Evolutionary conservation across 257 asterid genomes (phyloP), one percentile per base, ranked within the genome.

Genomic region (Buddleja alternifolia): DNA sequence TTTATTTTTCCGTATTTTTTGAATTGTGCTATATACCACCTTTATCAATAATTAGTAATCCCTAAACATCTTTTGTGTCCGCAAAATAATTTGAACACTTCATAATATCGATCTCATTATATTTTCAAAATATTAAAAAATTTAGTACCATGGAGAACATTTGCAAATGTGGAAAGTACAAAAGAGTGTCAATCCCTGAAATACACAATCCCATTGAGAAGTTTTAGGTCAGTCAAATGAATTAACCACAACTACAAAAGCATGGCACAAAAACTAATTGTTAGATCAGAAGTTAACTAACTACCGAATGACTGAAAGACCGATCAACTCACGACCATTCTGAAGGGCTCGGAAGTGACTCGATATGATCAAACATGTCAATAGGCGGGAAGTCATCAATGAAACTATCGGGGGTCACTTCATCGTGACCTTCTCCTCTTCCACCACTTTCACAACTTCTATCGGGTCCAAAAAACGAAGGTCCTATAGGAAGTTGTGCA

Each of bases 271-370:
- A 70, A 17, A 46, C 76, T 25, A 66, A 50, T 20, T 29, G 67
- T 17, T 52, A 60, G 10, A 67, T 25, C 40, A 36, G 6, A 40
- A 67, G 54, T 20, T 15, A 25, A 4, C 60, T 53, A 52, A 23
- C 68, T 37, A n/a, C 16, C 20, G 16, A 45, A 29, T 1, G 24
- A 20, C 15, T 7, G 7, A 19, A 8, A 24, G 47, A 47, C 37
- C 47, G 32, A 52, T 54, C 58, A 41, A 37, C 44, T 71, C 21
- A 69, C 32, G 78, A 69, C 95, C 93, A 87, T 34, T 81, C 66
- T 9, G 88, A 79, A 6, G 90, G 90, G 85, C 95, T 82, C 4
- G 95, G 91, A 60, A 88, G 83, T 45, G 88, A 69, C 15, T 85
- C 97, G 5, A 85, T 79, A 9, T 76, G 82, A 72, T 90, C 93